Evolutionary conservation across 192 early-diverging fungal genomes (phyloP).

Genomic region (Umbelopsis isabellina): DNA sequence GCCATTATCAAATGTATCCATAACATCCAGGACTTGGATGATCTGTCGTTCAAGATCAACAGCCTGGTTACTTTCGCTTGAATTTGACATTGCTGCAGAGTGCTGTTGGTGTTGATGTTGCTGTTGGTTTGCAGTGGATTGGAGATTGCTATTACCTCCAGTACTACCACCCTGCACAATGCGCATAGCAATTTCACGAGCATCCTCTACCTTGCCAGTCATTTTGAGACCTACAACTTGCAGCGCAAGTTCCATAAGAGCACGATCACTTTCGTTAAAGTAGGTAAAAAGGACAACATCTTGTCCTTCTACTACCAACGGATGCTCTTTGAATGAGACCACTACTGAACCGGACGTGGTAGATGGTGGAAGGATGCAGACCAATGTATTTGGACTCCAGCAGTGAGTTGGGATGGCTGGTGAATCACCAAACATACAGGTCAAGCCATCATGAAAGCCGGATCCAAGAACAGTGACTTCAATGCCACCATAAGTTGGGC

Average conservation of each 20-base stretch:
- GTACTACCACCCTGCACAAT: conserved; percentile 52
- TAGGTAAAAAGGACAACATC: conserved; percentile 45
- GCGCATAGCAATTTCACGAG: conserved; percentile 71
- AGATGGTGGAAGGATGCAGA: conserved; percentile 83
- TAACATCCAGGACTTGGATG: conserved; percentile 41
- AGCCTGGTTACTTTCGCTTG: background rate
- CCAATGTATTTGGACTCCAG: conserved; percentile 77
- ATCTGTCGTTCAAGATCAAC: conserved; percentile 43
- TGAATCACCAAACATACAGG: conserved; percentile 72
- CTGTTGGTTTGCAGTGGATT: conserved; percentile 29
- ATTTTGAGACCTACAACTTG: conserved; percentile 86
- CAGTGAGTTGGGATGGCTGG: conserved; percentile 75
- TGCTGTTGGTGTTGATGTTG: conserved; percentile 41
- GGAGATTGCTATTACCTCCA: conserved; percentile 9
- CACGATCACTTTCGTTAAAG: conserved; percentile 72
- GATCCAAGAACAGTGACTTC: conserved; percentile 84
- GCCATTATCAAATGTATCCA: conserved; percentile 46
- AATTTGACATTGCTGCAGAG: conserved; percentile 29
- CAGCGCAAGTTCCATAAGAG: conserved; percentile 86
- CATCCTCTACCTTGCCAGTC: conserved; percentile 76
- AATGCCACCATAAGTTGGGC: conserved; percentile 83
- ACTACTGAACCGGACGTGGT: conserved; percentile 71
- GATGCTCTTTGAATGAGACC: conserved; percentile 53
- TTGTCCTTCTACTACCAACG: conserved; percentile 28
- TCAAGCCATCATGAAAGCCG: conserved; percentile 74